Evolutionary conservation across 371 early-diverging fungal genomes (phyloP).

Genomic region (Apophysomyces ossiformis): DNA sequence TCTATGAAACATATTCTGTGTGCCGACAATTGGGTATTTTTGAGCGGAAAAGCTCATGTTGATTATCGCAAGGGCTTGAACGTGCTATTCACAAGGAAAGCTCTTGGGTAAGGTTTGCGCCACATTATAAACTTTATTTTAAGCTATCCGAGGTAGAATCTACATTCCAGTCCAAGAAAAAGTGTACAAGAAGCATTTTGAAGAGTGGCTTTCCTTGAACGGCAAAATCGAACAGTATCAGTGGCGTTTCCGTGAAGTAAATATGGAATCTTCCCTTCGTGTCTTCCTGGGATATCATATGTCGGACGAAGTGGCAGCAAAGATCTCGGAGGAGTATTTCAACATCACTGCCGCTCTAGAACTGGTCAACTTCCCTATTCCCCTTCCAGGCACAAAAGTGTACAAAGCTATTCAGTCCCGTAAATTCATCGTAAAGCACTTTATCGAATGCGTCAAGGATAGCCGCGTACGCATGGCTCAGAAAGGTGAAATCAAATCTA

Average conservation of each 20-base stretch:
- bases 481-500: slow-evolving; percentile 40
- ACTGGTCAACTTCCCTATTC: slow-evolving; percentile 61
- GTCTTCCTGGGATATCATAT: slow-evolving; percentile 58
- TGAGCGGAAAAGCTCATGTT: slow-evolving; percentile 53
- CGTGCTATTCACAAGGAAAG: slow-evolving; percentile 53
- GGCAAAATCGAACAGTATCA: slow-evolving; percentile 48
- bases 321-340: slow-evolving; percentile 54
- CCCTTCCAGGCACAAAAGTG: slow-evolving; percentile 60
- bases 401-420: slow-evolving; percentile 59
- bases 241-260: slow-evolving; percentile 55
- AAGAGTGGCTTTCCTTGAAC: slow-evolving; percentile 46
- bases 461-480: slow-evolving; percentile 46
- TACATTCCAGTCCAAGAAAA: slow-evolving; percentile 56
- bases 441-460: slow-evolving; percentile 49
- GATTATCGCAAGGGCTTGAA: slow-evolving; percentile 57
- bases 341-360: slow-evolving; percentile 61
- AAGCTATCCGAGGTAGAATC: slow-evolving; percentile 26
- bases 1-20: slow-evolving; percentile 56
- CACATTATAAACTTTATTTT: not conserved
- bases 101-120: slow-evolving; percentile 44
- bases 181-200: slow-evolving; percentile 51
- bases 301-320: slow-evolving; percentile 45
- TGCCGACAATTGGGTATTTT: slow-evolving; percentile 57
- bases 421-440: slow-evolving; percentile 55
- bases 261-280: slow-evolving; percentile 56